Percentiles rank a stretch among this genome's conserved stretches.
These are phyloP conservation scores for Dioszegia aurantiaca DNA, from an alignment of 768 basidiomycete species.

Conservation along the genomic window DNA sequence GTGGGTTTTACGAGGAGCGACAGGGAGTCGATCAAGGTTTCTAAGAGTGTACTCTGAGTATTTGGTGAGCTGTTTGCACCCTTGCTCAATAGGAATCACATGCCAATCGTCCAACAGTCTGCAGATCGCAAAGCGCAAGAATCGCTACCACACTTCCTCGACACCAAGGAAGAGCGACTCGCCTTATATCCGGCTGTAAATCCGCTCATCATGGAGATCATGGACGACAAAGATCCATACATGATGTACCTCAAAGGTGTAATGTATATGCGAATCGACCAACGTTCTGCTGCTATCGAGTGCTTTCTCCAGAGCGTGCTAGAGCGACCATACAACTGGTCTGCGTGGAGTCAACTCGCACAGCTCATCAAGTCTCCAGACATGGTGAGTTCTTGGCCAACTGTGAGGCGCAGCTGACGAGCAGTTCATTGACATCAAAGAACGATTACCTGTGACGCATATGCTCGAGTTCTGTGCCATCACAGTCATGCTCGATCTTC, in stretches of 20 bases:
- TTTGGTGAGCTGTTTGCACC: constrained; percentile 62
- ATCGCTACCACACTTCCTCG: constrained; percentile 64
- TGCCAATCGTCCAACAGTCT: too few species aligned
- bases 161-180: constrained; percentile 48
- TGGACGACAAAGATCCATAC: constrained; percentile 46
- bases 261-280: constrained; percentile 72
- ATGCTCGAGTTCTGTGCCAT: constrained; percentile 75
- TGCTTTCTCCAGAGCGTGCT: constrained; percentile 70
- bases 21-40: constrained; percentile 71
- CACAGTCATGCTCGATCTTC: constrained; percentile 82
- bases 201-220: constrained; percentile 41
- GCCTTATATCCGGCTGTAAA: constrained; percentile 46
- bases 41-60: constrained; percentile 75
- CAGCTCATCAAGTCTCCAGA: constrained; percentile 76
- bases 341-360: constrained; percentile 73
- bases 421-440: constrained; percentile 53
- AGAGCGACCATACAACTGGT: constrained; percentile 90
- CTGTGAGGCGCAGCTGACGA: constrained; percentile 6
- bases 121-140: constrained; percentile 77
- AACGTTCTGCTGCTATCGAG: constrained; percentile 83
- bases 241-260: constrained; percentile 62
- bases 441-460: constrained; percentile 59
- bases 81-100: too few species aligned
- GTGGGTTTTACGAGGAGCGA: constrained; percentile 64
- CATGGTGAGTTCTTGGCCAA: constrained; percentile 61